Conservation (phyloP, 352 stramenopile genomes). For the Pythium oligandrum region DNA sequence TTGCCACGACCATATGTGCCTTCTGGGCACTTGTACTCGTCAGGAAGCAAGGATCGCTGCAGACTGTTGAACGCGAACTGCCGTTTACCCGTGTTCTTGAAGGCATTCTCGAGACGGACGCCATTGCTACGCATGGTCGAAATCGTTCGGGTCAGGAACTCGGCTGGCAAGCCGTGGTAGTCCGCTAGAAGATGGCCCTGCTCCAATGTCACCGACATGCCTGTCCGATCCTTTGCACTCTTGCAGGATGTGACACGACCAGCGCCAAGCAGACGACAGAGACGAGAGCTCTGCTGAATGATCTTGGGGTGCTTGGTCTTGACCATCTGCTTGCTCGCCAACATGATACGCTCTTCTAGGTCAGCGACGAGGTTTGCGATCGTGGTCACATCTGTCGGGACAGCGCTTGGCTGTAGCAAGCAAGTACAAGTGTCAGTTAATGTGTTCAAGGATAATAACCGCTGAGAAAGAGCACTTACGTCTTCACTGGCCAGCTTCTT, state of each 20-base stretch:
- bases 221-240: conserved; percentile 94
- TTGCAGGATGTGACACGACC: conserved; percentile 94
- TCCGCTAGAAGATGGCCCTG: conserved; percentile 67
- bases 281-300: conserved; percentile 54
- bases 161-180: conserved; percentile 49
- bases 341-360: conserved; percentile 46
- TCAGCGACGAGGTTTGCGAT: conserved; percentile 33
- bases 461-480: conserved; percentile 8
- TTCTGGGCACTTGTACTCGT: conserved; percentile 75
- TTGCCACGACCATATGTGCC: conserved; percentile 78
- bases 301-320: conserved; percentile 78
- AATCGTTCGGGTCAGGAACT: conserved; percentile 56
- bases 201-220: conserved; percentile 95
- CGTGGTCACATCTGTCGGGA: conserved; percentile 6
- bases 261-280: conserved; percentile 82
- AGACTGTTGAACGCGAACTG: conserved; percentile 75
- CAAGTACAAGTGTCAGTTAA: background rate
- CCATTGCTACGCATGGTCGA: conserved; percentile 77
- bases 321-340: conserved; percentile 61
- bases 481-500: conserved; percentile 11
- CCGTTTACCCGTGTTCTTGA: conserved; percentile 76
- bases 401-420: conserved; percentile 3
- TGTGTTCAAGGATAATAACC: background rate
- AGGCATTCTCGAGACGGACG: conserved; percentile 59
- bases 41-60: conserved; percentile 68